Percentiles rank a stretch among this genome's conserved stretches.
Evolutionary conservation across 2,329 filamentous ascomycete genomes (phyloP).

Genomic region (Colletotrichum ledebouriae): DNA sequence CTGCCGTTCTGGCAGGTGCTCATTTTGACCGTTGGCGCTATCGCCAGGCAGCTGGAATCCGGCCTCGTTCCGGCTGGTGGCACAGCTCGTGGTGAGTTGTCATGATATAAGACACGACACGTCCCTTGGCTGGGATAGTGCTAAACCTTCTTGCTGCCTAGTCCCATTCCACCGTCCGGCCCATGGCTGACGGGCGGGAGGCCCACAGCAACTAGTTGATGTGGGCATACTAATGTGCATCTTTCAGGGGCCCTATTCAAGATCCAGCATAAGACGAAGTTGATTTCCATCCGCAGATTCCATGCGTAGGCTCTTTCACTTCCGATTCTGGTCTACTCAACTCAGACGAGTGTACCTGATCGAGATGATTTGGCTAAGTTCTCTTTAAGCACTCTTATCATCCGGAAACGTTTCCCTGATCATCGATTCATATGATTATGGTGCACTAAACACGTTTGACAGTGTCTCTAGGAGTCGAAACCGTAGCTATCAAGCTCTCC

Average conservation of each 20-base stretch:
- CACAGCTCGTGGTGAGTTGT: constrained; percentile 1
- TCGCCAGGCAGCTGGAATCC: constrained; percentile 27
- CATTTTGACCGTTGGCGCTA: constrained; percentile 1
- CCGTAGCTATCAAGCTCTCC: not conserved
- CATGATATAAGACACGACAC: constrained; percentile 16
- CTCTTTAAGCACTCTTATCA: not conserved
- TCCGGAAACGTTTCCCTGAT: constrained; percentile 18
- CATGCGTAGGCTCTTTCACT: too few species aligned
- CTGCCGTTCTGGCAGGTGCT: not conserved
- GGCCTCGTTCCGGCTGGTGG: not conserved
- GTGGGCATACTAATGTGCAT: not conserved
- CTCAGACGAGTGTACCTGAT: too few species aligned
- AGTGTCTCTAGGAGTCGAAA: not conserved
- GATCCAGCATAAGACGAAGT: too few species aligned
- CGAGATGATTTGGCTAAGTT: not conserved
- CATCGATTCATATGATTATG: constrained; percentile 36
- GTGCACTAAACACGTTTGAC: constrained; percentile 31
- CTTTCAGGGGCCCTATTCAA: too few species aligned
- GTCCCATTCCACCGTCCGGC: constrained; percentile 8
- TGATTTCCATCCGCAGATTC: too few species aligned
- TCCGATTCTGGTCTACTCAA: too few species aligned
- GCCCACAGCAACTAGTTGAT: too few species aligned
- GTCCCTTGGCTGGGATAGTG: not conserved
- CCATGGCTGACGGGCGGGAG: not conserved
- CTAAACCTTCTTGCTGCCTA: constrained; percentile 9